Base-by-base conservation (phyloP, 805 yeast species). In the Ogataea degrootiae region DNA sequence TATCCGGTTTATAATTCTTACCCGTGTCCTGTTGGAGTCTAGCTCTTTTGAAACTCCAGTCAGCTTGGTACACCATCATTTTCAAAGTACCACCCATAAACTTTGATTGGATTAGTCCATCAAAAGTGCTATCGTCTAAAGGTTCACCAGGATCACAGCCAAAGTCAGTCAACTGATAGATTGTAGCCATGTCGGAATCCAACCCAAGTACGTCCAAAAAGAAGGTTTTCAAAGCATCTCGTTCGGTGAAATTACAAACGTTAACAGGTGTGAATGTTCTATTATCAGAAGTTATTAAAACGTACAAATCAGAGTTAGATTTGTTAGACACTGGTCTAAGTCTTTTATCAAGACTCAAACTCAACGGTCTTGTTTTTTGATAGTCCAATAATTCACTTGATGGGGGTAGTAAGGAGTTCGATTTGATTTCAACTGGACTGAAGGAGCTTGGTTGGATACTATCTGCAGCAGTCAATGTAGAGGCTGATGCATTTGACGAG, bases 211-310 rank as follows among this genome's bases (percentile, higher is more conserved):
- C 62, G 1, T 67, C 60, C 0, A 73, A 60, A 16, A 82, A 52
- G 11, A 59, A 56, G 2, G 59, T 61, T 51, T 77, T 82, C 31
- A 79, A 67, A 1, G 65, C 68, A 0, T 59, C 65, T 1, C 69
- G 56, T 12, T 65, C 57, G 1, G 54, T 51, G 21, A 65, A 51
- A 19, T 54, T 44, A 6, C 66, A 66, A 15, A 73, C 60, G 37
- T 76, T 68, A 2, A 87, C 62, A 0, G 87, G 76, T 9, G 67
- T 65, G 60, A 79, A 91, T 14, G 63, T 66, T 15, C 55, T 56
- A 54, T 83, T 83, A 60, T 91, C 91, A n/a, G 66, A 64, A 0
- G 96, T 84, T 0, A 79, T 77, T 43, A 90, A 65, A 4, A 87
- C 66, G 51, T 66, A 71, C 12, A 57, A 58, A 37, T 68, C 69